Base-by-base conservation (phyloP, 805 yeast genomes). In the Candida xiaguanensis region DNA sequence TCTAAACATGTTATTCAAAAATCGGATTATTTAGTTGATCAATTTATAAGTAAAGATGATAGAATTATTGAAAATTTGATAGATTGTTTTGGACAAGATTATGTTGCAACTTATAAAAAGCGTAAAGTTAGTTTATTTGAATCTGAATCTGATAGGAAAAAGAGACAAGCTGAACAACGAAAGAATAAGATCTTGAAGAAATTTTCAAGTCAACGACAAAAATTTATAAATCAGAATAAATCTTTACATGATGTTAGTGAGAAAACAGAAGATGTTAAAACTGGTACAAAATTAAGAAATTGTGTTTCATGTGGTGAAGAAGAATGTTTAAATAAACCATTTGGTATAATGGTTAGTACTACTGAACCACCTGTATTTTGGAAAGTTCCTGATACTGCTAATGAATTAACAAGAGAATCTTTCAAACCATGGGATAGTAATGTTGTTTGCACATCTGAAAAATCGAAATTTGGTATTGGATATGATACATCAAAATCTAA, bases 301-400 rank as follows among this genome's bases (percentile, higher is more conserved):
- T 81, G 87, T 61, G 78, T 81, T 3, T 47, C 78, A 16, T 82
- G 88, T 57, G 83, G 80, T 45, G 77, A 75, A 41, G 63, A 70
- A 1, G 76, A 72, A 34, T 63, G 66, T 16, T 36, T 47, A 9
- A 59, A 67, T 12, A 74, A 74, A 24, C 44, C 75, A 0, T 75
- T 83, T 56, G 85, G 85, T 8, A 55, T 79, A n/a, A 80, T 87
- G 1, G 72, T 74, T 3, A 68, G 71, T 23, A 65, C 70, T 11
- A 63, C 71, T 2, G 58, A 60, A 13, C 61, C 80, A 0, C 69
- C 80, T 0, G 56, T 65, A 0, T 72, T 78, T 38, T 75, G 84
- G 75, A 64, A 61, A 31, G 40, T 75, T 11, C 76, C 77, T 2
- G 39, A 26, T 5, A 44, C 47, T 5, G 47, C 48, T 14, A 25